Percentiles rank a stretch among this genome's conserved stretches.
Conservation (phyloP, 371 early-diverging fungal species). For the Syncephalis plumigaleata region DNA sequence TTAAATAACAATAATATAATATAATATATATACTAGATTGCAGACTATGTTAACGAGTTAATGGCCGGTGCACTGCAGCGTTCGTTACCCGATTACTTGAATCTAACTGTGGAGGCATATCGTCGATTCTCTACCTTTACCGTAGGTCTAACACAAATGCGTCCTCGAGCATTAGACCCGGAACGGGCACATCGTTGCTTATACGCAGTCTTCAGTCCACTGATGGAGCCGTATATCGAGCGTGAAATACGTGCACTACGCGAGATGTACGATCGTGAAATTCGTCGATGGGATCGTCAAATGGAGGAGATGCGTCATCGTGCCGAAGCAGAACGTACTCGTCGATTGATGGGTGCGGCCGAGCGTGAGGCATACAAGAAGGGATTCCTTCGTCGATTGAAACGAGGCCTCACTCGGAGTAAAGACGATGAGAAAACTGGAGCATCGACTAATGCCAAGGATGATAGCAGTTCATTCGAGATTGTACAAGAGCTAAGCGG, state of each 20-base stretch:
- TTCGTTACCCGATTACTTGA: constrained; percentile 1
- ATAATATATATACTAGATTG: constrained; percentile 11
- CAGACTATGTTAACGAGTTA: constrained; percentile 21
- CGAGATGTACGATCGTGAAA: too few species aligned
- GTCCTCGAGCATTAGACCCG: too few species aligned
- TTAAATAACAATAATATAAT: background rate
- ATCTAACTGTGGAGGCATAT: background rate
- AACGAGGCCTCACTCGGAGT: constrained; percentile 6
- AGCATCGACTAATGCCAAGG: constrained; percentile 2
- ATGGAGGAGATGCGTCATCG: too few species aligned
- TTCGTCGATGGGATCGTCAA: too few species aligned
- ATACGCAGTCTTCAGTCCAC: too few species aligned
- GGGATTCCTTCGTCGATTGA: constrained; percentile 3
- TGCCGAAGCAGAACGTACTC: background rate
- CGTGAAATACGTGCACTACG: too few species aligned
- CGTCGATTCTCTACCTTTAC: background rate
- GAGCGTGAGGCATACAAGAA: constrained; percentile 1
- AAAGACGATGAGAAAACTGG: constrained; percentile 1
- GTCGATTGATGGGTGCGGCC: background rate
- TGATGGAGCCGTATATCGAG: too few species aligned
- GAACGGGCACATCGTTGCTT: too few species aligned
- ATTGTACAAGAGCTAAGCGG: constrained; percentile 36
- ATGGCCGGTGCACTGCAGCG: constrained; percentile 15
- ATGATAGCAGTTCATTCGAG: constrained; percentile 6
- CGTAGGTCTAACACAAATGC: too few species aligned